These are phyloP conservation scores for Pythium monospermum DNA, from an alignment of 352 stramenopile species.

Conservation along the genomic window DNA sequence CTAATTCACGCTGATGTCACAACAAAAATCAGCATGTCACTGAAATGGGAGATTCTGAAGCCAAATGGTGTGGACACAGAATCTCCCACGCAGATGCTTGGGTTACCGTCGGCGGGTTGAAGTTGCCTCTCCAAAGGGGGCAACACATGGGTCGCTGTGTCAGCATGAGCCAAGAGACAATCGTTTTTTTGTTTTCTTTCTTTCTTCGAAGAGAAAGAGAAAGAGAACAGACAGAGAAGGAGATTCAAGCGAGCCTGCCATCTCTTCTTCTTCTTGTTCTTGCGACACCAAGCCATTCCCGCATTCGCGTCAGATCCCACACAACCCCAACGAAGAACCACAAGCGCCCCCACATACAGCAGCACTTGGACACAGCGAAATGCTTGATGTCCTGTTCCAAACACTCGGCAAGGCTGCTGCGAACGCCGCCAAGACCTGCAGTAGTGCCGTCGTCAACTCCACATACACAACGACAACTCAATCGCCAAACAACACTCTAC, in stretches of 20 bases:
- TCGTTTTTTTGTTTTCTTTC: not conserved
- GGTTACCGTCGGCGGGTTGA: not conserved
- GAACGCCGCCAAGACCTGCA: not conserved
- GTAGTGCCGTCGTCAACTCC: not conserved
- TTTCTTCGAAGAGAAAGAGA: slow-evolving; percentile 1
- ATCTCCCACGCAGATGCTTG: too few relatives aligned
- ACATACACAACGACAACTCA: not conserved
- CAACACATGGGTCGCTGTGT: not conserved
- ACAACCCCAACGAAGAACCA: too few relatives aligned
- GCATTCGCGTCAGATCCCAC: too few relatives aligned
- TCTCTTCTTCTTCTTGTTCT: too few relatives aligned
- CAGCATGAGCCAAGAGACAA: not conserved
- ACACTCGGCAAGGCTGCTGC: slow-evolving; percentile 10
- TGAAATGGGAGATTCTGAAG: too few relatives aligned
- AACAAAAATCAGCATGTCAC: too few relatives aligned
- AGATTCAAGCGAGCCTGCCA: slow-evolving; percentile 6
- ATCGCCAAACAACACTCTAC: not conserved
- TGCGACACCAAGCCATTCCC: too few relatives aligned
- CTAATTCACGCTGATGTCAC: too few relatives aligned
- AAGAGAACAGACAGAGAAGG: slow-evolving; percentile 2
- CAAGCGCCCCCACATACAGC: too few relatives aligned
- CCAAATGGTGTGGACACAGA: too few relatives aligned
- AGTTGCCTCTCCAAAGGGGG: not conserved
- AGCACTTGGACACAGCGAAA: slow-evolving; percentile 6
- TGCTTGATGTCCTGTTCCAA: slow-evolving; percentile 19